A percentile compares a stretch with the other conserved stretches of the same genome.
phyloP scores from a whole-genome alignment of 257 asterid species.

The Handroanthus guayacan region DNA sequence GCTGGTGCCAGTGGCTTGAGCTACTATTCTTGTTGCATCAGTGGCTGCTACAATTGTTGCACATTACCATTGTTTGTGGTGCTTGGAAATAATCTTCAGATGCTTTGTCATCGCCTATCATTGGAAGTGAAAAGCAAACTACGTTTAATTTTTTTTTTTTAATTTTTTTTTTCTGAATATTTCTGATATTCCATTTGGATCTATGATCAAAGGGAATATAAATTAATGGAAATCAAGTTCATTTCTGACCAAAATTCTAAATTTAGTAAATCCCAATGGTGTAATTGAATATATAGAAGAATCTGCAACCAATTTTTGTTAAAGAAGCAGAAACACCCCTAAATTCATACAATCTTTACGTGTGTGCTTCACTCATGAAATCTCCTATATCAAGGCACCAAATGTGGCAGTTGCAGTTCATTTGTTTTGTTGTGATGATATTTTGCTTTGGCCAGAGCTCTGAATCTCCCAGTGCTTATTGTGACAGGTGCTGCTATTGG shows the following conservation, averaged over 20 bases:
- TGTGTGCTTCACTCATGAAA: conserved; percentile 11
- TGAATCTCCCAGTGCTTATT: conserved; percentile 36
- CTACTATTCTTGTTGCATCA: background rate
- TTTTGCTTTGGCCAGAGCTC: conserved; percentile 24
- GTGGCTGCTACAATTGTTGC: background rate
- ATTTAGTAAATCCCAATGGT: background rate
- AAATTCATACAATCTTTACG: background rate
- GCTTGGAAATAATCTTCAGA: conserved; percentile 1
- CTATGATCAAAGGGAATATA: background rate
- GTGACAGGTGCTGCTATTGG: conserved; percentile 89
- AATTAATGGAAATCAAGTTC: background rate
- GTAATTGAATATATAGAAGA: conserved; percentile 5
- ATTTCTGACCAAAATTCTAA: conserved; percentile 12
- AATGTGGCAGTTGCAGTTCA: conserved; percentile 14
- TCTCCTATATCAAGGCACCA: conserved; percentile 19
- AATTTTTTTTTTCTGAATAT: background rate
- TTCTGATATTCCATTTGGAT: background rate
- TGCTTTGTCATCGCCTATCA: background rate
- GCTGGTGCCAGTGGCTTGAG: background rate
- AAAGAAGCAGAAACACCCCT: background rate
- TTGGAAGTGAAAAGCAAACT: background rate
- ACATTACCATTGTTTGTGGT: background rate
- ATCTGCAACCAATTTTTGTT: background rate
- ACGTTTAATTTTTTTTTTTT: background rate
- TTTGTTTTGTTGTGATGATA: conserved; percentile 18